Base-by-base conservation (phyloP, 768 basidiomycete species). In the Termitomyces sp. region DNA sequence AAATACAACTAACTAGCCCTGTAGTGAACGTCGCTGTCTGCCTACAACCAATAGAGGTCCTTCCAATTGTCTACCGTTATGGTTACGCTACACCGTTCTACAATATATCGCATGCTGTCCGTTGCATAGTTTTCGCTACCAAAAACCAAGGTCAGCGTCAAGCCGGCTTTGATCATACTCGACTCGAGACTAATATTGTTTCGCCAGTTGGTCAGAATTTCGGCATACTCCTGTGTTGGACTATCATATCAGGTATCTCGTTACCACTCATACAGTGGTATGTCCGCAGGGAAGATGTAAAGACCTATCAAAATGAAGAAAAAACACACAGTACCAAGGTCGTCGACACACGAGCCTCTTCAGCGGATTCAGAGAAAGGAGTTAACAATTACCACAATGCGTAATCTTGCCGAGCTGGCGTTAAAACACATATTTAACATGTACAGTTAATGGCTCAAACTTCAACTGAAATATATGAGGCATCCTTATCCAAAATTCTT, bases 11-110 rank as follows among this genome's bases (percentile, higher is more conserved):
- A 27, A 38, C 23, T 1, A 25, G 1, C 23, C 7, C 23, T 18
- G 4, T 12, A 87, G 83, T 68, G 20, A 86, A 88, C 59, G 82
- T 86, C 27, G 80, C 86, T 0, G 83, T 88, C 9, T 76, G 76
- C 35, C 68, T 77, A 43, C 77, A 76, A 62, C 88, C 89, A 0
- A 76, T 88, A 39, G 77, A 82, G 48, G 66, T 82, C 1, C 69
- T 88, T 1, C 86, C 87, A 0, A 60, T 60, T 36, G 56, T 89
- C 54, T 88, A 77, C 68, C 77, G 74, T 45, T 89, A 89, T 56
- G 89, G 86, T 1, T 87, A 83, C 58, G 86, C 80, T 0, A 75
- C 74, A 58, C 89, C 89, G 1, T 89, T 91, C 63, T 89, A 86
- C 65, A 87, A 89, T 60, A 73, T 89, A 27, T 81, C 84, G 13